phyloP scores from a whole-genome alignment of 2,329 filamentous ascomycete species.

The Diaporthe eres region DNA sequence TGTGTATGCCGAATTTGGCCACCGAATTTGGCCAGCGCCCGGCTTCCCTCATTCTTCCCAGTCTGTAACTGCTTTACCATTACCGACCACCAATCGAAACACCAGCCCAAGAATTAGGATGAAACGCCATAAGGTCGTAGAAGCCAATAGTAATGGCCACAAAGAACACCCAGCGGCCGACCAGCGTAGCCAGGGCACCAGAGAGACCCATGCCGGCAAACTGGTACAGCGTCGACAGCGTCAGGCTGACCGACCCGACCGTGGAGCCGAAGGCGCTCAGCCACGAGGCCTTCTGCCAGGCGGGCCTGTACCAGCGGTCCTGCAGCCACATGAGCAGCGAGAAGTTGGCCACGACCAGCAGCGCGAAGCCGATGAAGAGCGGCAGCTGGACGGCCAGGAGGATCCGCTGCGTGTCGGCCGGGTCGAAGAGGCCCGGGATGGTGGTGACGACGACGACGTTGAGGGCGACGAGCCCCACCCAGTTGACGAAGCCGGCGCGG shows the following conservation, averaged over 20 bases:
- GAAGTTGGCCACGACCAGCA: slow-evolving; percentile 18
- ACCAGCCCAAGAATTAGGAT: slow-evolving; percentile 32
- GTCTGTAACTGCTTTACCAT: background rate
- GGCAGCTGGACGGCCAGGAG: slow-evolving; percentile 17
- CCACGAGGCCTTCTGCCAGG: slow-evolving; percentile 22
- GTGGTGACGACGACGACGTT: slow-evolving; percentile 14
- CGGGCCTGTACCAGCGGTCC: slow-evolving; percentile 29
- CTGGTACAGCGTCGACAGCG: slow-evolving; percentile 26
- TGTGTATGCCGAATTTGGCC: background rate
- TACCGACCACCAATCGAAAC: slow-evolving; percentile 11
- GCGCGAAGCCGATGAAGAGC: slow-evolving; percentile 10
- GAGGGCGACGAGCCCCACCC: slow-evolving; percentile 20
- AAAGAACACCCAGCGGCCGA: slow-evolving; percentile 29
- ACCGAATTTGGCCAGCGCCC: background rate
- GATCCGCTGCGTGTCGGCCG: slow-evolving; percentile 5
- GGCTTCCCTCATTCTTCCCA: background rate
- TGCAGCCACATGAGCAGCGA: slow-evolving; percentile 20
- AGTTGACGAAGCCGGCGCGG: slow-evolving; percentile 23
- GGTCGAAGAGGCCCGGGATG: slow-evolving; percentile 14
- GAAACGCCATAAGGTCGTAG: slow-evolving; percentile 30
- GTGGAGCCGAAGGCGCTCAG: slow-evolving; percentile 17
- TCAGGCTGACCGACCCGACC: slow-evolving; percentile 13
- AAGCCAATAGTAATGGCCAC: slow-evolving; percentile 13
- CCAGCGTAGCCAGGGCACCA: slow-evolving; percentile 9
- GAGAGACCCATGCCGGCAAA: slow-evolving; percentile 4